A percentile compares a stretch with the other conserved stretches of the same genome.
Conservation (phyloP, 2,329 filamentous ascomycete genomes). For the Exophiala calicioides region DNA sequence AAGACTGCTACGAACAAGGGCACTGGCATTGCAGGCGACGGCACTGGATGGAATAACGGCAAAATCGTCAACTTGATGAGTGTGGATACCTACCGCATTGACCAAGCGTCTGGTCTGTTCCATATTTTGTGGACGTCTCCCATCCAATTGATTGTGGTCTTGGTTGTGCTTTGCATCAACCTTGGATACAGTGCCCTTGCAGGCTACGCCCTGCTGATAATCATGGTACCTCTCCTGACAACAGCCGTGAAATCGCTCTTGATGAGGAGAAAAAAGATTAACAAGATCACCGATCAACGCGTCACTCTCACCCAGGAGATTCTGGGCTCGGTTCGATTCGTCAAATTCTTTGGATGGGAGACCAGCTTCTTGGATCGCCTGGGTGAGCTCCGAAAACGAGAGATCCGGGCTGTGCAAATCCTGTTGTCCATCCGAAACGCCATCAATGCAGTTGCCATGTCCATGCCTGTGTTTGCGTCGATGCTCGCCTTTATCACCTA, state of each 20-base stretch:
- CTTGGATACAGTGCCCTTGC: constrained; percentile 86
- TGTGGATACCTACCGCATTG: constrained; percentile 89
- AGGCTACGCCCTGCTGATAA: constrained; percentile 77
- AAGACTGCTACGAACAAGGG: constrained; percentile 44
- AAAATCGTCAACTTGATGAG: constrained; percentile 92
- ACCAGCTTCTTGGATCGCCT: constrained; percentile 78
- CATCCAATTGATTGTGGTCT: constrained; percentile 72
- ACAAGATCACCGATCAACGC: constrained; percentile 89
- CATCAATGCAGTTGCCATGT: constrained; percentile 78
- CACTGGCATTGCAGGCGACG: constrained; percentile 64
- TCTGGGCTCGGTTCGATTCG: constrained; percentile 83
- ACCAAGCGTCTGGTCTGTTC: constrained; percentile 84
- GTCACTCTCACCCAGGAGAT: constrained; percentile 93
- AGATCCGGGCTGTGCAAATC: constrained; percentile 82
- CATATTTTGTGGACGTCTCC: constrained; percentile 90
- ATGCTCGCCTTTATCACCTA: constrained; percentile 92
- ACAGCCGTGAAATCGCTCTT: constrained; percentile 76
- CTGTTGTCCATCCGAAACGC: constrained; percentile 80
- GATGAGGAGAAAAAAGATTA: constrained; percentile 73
- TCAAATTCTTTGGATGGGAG: constrained; percentile 98
- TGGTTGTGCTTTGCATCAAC: constrained; percentile 80
- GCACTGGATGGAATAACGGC: constrained; percentile 86
- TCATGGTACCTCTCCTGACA: constrained; percentile 76
- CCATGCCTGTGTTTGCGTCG: constrained; percentile 87
- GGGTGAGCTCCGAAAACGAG: constrained; percentile 69